phyloP scores from a whole-genome alignment of 163 green algal species.

The Chloromonas sp. region DNA sequence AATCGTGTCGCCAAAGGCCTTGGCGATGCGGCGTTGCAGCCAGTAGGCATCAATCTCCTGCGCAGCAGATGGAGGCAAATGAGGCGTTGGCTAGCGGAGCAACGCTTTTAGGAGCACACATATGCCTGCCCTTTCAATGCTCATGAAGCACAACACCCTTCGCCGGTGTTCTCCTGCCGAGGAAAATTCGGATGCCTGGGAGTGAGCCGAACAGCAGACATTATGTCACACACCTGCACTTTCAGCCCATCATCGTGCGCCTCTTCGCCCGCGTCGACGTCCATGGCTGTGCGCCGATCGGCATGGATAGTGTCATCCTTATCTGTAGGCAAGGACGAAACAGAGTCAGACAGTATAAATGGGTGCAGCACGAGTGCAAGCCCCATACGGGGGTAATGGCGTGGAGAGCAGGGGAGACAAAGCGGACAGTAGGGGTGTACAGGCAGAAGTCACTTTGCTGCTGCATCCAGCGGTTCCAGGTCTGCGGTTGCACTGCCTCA shows the following conservation, averaged over 20 bases:
- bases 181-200: neutral
- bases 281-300: slow-evolving; percentile 23
- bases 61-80: neutral
- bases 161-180: neutral
- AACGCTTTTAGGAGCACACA: no score
- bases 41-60: slow-evolving; percentile 97
- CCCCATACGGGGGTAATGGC: no score
- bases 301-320: slow-evolving; percentile 2
- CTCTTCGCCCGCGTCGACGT: slow-evolving; percentile 53
- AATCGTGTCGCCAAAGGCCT: slow-evolving; percentile 56
- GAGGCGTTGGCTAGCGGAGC: no score
- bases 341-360: neutral
- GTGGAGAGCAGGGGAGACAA: no score
- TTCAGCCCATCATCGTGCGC: slow-evolving; percentile 50
- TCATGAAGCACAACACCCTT: no score
- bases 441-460: no score
- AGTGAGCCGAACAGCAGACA: neutral
- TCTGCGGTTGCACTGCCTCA: no score
- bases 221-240: neutral
- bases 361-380: no score
- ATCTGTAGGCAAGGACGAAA: neutral
- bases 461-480: no score
- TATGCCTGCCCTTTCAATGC: no score
- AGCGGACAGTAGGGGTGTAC: no score
- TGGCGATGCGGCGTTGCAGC: slow-evolving; percentile 87